Evolutionary conservation across 2,329 filamentous ascomycete genomes (phyloP).

Genomic region (Samsoniella hepiali): DNA sequence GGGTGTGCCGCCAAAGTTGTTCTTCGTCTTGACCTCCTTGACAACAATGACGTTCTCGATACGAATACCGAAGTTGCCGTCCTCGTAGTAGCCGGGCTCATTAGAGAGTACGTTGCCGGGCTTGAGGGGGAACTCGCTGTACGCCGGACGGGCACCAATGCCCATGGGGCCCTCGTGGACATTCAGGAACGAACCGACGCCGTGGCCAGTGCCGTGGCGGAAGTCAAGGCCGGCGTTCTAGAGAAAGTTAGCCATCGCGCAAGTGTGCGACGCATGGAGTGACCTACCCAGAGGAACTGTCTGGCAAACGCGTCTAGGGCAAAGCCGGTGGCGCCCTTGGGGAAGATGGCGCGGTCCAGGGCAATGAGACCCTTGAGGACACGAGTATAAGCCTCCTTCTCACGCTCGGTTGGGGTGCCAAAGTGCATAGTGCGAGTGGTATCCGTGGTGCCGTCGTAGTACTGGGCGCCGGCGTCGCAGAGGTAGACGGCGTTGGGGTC

Average conservation of each 20-base stretch:
- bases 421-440: conserved; percentile 94
- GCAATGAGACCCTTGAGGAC: conserved; percentile 94
- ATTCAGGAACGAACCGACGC: conserved; percentile 91
- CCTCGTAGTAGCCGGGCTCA: conserved; percentile 96
- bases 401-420: conserved; percentile 74
- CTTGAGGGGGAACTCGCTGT: conserved; percentile 82
- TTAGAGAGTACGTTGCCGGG: conserved; percentile 95
- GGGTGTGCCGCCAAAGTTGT: conserved; percentile 89
- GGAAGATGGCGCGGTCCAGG: conserved; percentile 81
- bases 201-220: conserved; percentile 92
- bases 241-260: conserved; percentile 22
- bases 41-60: conserved; percentile 97
- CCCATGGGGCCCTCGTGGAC: conserved; percentile 97
- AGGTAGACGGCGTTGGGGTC: conserved; percentile 86
- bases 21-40: conserved; percentile 78
- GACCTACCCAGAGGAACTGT: conserved; percentile 81
- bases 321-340: conserved; percentile 92
- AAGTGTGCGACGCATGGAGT: neutral
- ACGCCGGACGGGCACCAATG: conserved; percentile 87
- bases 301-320: conserved; percentile 84
- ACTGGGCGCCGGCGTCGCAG: conserved; percentile 97
- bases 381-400: conserved; percentile 87
- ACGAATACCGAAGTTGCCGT: conserved; percentile 88
- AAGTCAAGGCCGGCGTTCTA: conserved; percentile 77
- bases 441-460: conserved; percentile 91